Evolutionary conservation across 2,329 filamentous ascomycete species (phyloP).

Genomic region (Arthrobotrys musiformis): DNA sequence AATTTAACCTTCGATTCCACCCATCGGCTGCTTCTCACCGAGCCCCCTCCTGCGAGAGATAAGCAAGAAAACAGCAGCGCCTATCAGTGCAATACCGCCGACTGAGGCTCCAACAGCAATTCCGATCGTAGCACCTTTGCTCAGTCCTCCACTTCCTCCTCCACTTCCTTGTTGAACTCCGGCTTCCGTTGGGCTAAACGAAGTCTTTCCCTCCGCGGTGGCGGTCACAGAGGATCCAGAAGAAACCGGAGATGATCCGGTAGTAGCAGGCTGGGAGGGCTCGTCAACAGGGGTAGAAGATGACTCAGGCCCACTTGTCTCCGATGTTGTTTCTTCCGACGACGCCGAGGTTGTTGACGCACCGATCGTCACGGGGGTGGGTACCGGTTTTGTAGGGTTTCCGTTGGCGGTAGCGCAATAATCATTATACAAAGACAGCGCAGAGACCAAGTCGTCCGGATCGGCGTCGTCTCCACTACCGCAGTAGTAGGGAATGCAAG

Average conservation of each 20-base stretch:
- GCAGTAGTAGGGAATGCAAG: conserved; percentile 58
- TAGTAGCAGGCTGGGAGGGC: background rate
- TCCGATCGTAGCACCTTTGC: conserved; percentile 59
- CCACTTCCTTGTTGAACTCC: background rate
- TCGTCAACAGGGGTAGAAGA: background rate
- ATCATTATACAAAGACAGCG: conserved; percentile 57
- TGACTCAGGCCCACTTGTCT: background rate
- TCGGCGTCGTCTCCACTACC: conserved; percentile 45
- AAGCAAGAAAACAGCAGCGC: conserved; percentile 39
- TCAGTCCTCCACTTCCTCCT: conserved; percentile 55
- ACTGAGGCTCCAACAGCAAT: conserved; percentile 59
- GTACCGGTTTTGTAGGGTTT: conserved; percentile 45
- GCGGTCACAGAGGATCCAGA: background rate
- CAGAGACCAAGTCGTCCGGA: conserved; percentile 56
- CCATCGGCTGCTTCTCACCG: conserved; percentile 60
- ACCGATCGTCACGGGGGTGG: conserved; percentile 18
- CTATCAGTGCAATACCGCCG: conserved; percentile 53
- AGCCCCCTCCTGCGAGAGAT: conserved; percentile 56
- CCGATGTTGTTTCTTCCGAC: background rate
- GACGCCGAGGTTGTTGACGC: conserved; percentile 11
- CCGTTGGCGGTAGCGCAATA: conserved; percentile 59
- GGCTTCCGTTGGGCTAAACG: background rate
- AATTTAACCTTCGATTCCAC: conserved; percentile 62
- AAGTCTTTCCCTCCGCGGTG: background rate
- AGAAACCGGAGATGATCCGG: background rate